Percentiles rank a stretch among this genome's conserved stretches.
Conservation (phyloP, 2,329 filamentous ascomycete genomes). For the Rasamsonia emersonii region DNA sequence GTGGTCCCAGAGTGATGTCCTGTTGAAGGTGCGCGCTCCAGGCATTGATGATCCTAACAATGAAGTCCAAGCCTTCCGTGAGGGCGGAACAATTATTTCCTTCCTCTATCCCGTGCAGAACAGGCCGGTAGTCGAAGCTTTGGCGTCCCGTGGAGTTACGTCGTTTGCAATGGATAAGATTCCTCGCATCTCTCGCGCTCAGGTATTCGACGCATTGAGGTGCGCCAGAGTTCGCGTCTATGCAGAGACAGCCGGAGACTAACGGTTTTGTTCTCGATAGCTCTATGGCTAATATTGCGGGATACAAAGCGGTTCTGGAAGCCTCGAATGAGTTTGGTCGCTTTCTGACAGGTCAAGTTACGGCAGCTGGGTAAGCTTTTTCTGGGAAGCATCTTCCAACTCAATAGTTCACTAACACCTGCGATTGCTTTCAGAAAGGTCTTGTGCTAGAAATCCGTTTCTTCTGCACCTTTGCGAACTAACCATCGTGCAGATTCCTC, state of each 20-base stretch:
- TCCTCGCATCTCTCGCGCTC: conserved; percentile 78
- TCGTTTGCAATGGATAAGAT: conserved; percentile 90
- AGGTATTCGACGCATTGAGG: conserved; percentile 73
- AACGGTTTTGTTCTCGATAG: conserved; percentile 40
- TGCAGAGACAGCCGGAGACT: too few relatives aligned
- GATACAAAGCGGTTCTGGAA: conserved; percentile 85
- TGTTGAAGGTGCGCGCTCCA: conserved; percentile 76
- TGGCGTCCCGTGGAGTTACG: conserved; percentile 63
- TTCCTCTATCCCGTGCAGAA: conserved; percentile 80
- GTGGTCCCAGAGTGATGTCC: conserved; percentile 67
- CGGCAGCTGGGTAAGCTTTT: conserved; percentile 61
- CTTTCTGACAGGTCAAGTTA: conserved; percentile 82
- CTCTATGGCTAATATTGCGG: conserved; percentile 91
- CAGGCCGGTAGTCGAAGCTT: conserved; percentile 61
- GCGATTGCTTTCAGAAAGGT: conserved; percentile 20
- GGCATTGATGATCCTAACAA: conserved; percentile 48
- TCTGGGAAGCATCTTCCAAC: not conserved
- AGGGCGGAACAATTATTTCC: conserved; percentile 67
- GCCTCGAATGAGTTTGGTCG: conserved; percentile 83
- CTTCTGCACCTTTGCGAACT: too few relatives aligned
- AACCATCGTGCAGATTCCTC: conserved; percentile 58
- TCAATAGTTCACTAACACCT: too few relatives aligned
- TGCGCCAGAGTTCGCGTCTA: too few relatives aligned
- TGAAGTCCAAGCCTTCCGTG: conserved; percentile 60
- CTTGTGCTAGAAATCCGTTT: too few relatives aligned